phyloP scores from a whole-genome alignment of 2,329 filamentous ascomycete genomes.

The Juglanconis sp. region DNA sequence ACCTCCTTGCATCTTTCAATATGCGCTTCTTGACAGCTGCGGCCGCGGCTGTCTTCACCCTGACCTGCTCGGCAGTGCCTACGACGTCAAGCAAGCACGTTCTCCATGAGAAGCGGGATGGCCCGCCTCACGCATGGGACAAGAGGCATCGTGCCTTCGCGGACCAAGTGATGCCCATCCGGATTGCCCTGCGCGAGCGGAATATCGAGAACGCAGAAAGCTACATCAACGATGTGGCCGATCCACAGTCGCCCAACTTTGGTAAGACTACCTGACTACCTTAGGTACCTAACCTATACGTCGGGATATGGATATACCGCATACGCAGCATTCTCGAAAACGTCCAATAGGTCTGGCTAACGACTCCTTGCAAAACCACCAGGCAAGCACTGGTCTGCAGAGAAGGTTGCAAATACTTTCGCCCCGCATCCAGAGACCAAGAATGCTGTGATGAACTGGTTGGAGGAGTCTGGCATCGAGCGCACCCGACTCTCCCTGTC shows the following conservation, averaged over 20 bases:
- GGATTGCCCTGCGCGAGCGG: slow-evolving; percentile 11
- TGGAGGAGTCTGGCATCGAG: slow-evolving; percentile 1
- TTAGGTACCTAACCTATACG: too few species aligned
- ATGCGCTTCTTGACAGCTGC: slow-evolving; percentile 11
- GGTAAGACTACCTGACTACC: background rate
- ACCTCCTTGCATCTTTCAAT: background rate
- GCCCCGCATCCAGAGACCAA: slow-evolving; percentile 7
- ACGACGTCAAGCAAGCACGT: slow-evolving; percentile 9
- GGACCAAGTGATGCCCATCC: slow-evolving; percentile 14
- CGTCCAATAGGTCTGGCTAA: background rate
- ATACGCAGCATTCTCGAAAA: background rate
- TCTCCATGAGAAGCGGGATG: slow-evolving; percentile 15
- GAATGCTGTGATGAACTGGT: slow-evolving; percentile 3
- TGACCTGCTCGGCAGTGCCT: slow-evolving; percentile 6
- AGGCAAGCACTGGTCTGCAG: slow-evolving; percentile 10
- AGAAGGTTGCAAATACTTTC: slow-evolving; percentile 5
- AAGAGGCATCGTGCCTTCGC: slow-evolving; percentile 5
- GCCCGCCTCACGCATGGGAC: slow-evolving; percentile 10
- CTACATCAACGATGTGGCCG: slow-evolving; percentile 12
- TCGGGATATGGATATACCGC: too few species aligned
- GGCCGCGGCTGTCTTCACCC: slow-evolving; percentile 1
- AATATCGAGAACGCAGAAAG: slow-evolving; percentile 11
- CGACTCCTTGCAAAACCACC: background rate
- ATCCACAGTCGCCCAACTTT: slow-evolving; percentile 14
- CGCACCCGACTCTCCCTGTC: background rate